These are phyloP conservation scores for Daldinia bambusicola DNA, from an alignment of 495 filamentous ascomycete species.

Conservation along the genomic window DNA sequence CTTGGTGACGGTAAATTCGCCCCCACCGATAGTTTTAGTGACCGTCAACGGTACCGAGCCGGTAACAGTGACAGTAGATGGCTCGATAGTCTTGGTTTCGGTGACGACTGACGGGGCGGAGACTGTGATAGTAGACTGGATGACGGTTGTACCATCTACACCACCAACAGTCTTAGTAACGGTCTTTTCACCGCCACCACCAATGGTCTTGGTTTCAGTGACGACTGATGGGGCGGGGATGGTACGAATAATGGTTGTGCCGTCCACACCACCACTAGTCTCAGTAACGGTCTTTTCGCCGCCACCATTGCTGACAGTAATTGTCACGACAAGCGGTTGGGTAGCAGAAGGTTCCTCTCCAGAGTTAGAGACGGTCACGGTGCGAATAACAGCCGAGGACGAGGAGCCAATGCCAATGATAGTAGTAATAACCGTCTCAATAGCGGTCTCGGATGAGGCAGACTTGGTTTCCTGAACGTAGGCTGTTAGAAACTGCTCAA, in stretches of 20 bases:
- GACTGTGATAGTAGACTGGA: conserved; percentile 14
- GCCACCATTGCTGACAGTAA: conserved; percentile 28
- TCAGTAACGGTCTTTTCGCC: neutral
- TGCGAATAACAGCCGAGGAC: conserved; percentile 25
- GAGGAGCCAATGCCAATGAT: conserved; percentile 17
- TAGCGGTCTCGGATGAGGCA: conserved; percentile 3
- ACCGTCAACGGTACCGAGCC: neutral
- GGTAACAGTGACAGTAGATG: conserved; percentile 14
- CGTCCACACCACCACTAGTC: no score
- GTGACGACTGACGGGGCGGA: conserved; percentile 20
- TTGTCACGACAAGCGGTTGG: conserved; percentile 22
- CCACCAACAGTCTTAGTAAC: conserved; percentile 26
- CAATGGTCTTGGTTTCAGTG: conserved; percentile 9
- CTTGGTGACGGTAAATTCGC: conserved; percentile 18
- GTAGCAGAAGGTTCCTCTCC: neutral
- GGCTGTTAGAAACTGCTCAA: conserved; percentile 8
- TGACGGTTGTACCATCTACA: conserved; percentile 3
- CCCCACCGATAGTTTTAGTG: neutral
- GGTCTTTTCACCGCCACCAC: conserved; percentile 5
- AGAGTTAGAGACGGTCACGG: conserved; percentile 18
- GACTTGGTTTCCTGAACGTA: conserved; percentile 4
- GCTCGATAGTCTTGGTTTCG: conserved; percentile 7
- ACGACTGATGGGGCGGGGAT: neutral
- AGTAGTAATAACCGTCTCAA: conserved; percentile 29
- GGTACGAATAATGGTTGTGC: no score